Base-by-base conservation (phyloP, 1,284 basidiomycete genomes). In the Heterobasidion annosum region DNA sequence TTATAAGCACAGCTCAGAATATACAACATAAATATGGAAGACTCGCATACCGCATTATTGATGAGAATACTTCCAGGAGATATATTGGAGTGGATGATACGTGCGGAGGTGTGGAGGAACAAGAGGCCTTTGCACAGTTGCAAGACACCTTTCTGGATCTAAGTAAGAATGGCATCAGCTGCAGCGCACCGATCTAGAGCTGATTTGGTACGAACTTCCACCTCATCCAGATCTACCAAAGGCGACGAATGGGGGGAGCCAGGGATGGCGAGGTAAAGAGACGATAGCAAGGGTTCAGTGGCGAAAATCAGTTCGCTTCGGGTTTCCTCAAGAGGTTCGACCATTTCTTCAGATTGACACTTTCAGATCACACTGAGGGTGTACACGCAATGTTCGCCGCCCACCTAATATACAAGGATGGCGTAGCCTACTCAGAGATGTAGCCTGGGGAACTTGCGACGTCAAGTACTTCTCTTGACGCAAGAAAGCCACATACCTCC, bases 91-190 rank as follows among this genome's bases (percentile, higher is more conserved):
- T 99, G 96, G 48, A 99, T 90, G 53, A 94, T 73, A 61, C 88
- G 90, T 0, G 93, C 95, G 25, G 92, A 94, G 8, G 82, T 83
- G 68, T 99, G 96, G 12, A 99, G 71, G 69, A 99, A 99, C 2
- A 85, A 83, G 33, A 99, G 78, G 0, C 93, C 96, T 68, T 94
- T 93, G 71, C 92, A 93, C 10, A 98, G 73, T 65, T 98, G 96
- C 46, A 98, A 74, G 34, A 97, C 85, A 8, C 96, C 96, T 70
- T 98, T 99, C 67, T 98, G 96, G 51, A 98, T 96, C 88, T 98
- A 25, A 25, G 67, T 43, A 16, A 34, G 15, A 25, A 16, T 15
- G 48, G 35, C 48, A 18, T 52, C 47, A 45, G 52, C 44, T 42
- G 43, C 47, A 34, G 25, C 4, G 35, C 44, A 54, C 18, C 34